phyloP scores from a whole-genome alignment of 169 alveolate species.

The Plasmodium gaboni region DNA sequence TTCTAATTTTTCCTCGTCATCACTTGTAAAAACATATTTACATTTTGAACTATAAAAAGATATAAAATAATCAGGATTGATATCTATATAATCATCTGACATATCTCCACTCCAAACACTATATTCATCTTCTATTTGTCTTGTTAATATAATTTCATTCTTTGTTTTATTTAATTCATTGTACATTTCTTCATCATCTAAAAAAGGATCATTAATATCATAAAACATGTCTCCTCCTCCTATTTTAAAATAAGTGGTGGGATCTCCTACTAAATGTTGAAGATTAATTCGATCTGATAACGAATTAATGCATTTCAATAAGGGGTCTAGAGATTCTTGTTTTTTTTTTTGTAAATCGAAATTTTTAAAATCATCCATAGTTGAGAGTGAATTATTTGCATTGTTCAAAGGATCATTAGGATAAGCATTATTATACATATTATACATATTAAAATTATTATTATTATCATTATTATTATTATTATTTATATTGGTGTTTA shows the following conservation, averaged over 20 bases:
- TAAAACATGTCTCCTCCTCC: slow-evolving; percentile 89
- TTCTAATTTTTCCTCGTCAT: slow-evolving; percentile 23
- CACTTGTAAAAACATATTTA: slow-evolving; percentile 34
- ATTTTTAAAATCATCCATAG: slow-evolving; percentile 58
- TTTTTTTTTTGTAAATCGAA: slow-evolving; percentile 82
- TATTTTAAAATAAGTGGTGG: slow-evolving; percentile 80
- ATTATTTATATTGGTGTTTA: neutral
- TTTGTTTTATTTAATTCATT: slow-evolving; percentile 79
- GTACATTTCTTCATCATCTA: slow-evolving; percentile 85
- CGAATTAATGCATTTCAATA: slow-evolving; percentile 83
- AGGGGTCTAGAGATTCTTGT: slow-evolving; percentile 84
- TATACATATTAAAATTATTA: no score
- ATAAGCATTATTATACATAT: no score
- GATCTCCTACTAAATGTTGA: slow-evolving; percentile 87
- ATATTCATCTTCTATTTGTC: slow-evolving; percentile 83
- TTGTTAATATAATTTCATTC: slow-evolving; percentile 79
- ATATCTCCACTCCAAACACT: slow-evolving; percentile 87
- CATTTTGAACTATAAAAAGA: slow-evolving; percentile 71
- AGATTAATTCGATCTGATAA: slow-evolving; percentile 84
- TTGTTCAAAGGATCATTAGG: no score
- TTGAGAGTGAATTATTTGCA: neutral
- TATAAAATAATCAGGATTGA: slow-evolving; percentile 50
- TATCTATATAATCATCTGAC: slow-evolving; percentile 72
- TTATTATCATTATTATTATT: no score
- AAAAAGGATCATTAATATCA: slow-evolving; percentile 87